Evolutionary conservation across 768 basidiomycete species (phyloP), one percentile per base, ranked within the genome.

Genomic region (Tulasnella sp.): DNA sequence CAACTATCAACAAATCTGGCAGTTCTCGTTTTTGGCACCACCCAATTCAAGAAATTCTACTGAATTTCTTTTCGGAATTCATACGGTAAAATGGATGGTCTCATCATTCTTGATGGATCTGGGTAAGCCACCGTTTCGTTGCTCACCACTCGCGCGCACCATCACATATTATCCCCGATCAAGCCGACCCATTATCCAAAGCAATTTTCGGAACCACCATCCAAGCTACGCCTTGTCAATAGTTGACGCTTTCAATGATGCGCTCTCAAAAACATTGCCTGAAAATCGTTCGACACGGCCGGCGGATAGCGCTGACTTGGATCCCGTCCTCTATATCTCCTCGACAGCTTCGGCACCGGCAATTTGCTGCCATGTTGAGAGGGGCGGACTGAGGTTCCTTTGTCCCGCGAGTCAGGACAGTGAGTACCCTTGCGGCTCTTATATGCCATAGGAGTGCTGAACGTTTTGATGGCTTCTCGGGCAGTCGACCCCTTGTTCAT

Each of bases 401-500:
- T 93, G 91, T 81, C 93, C 94, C 29, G 87, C 97, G 67, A 93
- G 92, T 81, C 92, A 91, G 35, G 93, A 96, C 83, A 89, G 96
- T 96, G 82, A 83, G 92, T 87, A n/a, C 61, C 35, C 9, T 11
- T 51, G 48, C 44, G 16, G 16, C 48, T 51, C n/a, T 48, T 1
- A 32, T 40, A 40, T 5, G 26, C 35, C n/a, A 39, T 70, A 71
- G 35, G 48, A 18, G 37, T 7, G 70, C 15, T 44, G 70, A 26
- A 23, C 35, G 44, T 44, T 42, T 16, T 39, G 26, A 29, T 70
- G 32, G n/a, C 39, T 15, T 26, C n/a, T 4, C 71, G 20, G 26
- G n/a, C 81, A 97, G 96, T 91, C 82, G 96, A 98, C 82, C 96
- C 96, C 0, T 84, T 96, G 46, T 91, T 95, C 78, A 95, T 92